Conservation (phyloP, 495 filamentous ascomycete genomes). For the Talaromyces wortmannii region DNA sequence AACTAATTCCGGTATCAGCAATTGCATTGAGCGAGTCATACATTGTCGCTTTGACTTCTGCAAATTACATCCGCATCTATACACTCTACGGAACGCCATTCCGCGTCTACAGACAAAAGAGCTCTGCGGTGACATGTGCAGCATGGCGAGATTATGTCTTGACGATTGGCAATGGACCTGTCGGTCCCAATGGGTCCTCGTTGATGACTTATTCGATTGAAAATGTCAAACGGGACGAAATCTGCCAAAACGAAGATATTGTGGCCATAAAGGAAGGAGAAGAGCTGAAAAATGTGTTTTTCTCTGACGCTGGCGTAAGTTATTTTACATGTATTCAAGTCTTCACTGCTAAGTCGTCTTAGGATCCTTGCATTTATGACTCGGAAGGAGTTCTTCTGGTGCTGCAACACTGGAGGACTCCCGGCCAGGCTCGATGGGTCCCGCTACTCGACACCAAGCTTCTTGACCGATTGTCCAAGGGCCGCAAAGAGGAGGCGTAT, state of each 20-base stretch:
- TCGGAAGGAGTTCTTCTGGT: slow-evolving; percentile 79
- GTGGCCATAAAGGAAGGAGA: slow-evolving; percentile 72
- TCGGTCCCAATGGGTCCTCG: slow-evolving; percentile 63
- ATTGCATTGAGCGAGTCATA: slow-evolving; percentile 92
- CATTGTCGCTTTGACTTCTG: slow-evolving; percentile 75
- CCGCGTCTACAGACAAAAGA: slow-evolving; percentile 84
- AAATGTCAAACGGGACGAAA: slow-evolving; percentile 88
- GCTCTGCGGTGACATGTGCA: slow-evolving; percentile 84
- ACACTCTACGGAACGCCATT: slow-evolving; percentile 89
- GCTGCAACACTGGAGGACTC: slow-evolving; percentile 82
- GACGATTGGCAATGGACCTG: slow-evolving; percentile 85
- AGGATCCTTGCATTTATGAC: slow-evolving; percentile 94
- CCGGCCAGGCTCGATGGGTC: slow-evolving; percentile 82
- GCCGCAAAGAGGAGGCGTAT: slow-evolving; percentile 82
- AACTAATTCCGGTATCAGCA: slow-evolving; percentile 29
- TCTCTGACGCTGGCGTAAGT: slow-evolving; percentile 76
- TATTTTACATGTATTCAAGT: slow-evolving; percentile 12
- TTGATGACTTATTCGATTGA: slow-evolving; percentile 81
- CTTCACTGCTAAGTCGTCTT: not conserved
- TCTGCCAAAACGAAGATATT: slow-evolving; percentile 85
- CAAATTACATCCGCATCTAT: slow-evolving; percentile 84
- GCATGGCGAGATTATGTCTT: slow-evolving; percentile 92
- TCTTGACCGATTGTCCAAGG: slow-evolving; percentile 71
- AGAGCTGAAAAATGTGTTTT: slow-evolving; percentile 76
- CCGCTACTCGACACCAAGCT: slow-evolving; percentile 84